These are phyloP conservation scores for Russula vinacea DNA, from an alignment of 768 basidiomycete genomes.

Conservation along the genomic window DNA sequence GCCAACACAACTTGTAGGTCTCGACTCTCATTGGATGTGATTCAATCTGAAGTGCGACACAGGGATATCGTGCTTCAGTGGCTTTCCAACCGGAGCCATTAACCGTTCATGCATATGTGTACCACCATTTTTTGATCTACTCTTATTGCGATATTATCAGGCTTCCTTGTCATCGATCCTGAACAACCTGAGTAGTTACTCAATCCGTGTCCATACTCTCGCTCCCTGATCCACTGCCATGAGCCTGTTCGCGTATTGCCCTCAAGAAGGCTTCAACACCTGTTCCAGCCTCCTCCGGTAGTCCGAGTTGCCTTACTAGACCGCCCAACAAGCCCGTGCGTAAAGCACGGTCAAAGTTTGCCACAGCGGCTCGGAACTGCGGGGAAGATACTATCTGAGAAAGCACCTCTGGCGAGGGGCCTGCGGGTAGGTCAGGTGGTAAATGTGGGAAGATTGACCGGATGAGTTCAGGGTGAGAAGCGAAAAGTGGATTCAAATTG, in stretches of 20 bases:
- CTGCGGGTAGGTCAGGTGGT: constrained; percentile 69
- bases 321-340: constrained; percentile 74
- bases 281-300: constrained; percentile 81
- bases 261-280: constrained; percentile 76
- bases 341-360: constrained; percentile 80
- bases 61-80: constrained; percentile 88
- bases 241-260: constrained; percentile 74
- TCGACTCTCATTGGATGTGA: not conserved
- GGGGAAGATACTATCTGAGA: constrained; percentile 76
- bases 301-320: constrained; percentile 71
- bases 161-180: constrained; percentile 10
- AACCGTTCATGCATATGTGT: constrained; percentile 1
- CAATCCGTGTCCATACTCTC: constrained; percentile 83
- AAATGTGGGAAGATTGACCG: constrained; percentile 75
- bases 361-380: constrained; percentile 77
- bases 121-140: constrained; percentile 7
- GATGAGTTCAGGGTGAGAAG: constrained; percentile 64
- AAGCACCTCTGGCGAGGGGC: constrained; percentile 65
- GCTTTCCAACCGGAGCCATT: constrained; percentile 76
- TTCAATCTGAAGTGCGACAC: constrained; percentile 19
- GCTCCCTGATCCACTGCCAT: constrained; percentile 43
- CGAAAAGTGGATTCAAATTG: constrained; percentile 69
- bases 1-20: constrained; percentile 83
- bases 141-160: constrained; percentile 10
- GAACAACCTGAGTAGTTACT: constrained; percentile 19